phyloP scores from a whole-genome alignment of 2,329 filamentous ascomycete genomes.

The Blumeria hordei region DNA sequence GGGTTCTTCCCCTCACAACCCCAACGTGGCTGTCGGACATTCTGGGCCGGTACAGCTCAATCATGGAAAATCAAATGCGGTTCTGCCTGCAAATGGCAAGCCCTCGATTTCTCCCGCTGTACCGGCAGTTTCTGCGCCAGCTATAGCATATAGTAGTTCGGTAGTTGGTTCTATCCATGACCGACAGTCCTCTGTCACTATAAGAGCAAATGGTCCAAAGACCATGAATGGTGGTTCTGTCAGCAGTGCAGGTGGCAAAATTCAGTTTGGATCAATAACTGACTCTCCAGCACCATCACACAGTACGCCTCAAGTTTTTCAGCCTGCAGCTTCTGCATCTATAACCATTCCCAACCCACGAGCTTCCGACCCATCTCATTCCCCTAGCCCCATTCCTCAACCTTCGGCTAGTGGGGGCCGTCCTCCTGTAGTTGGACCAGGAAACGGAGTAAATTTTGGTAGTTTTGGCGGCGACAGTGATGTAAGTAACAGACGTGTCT shows the following conservation, averaged over 20 bases:
- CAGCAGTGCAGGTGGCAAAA: constrained; percentile 32
- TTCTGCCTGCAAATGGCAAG: constrained; percentile 71
- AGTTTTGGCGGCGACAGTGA: constrained; percentile 60
- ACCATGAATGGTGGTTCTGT: constrained; percentile 54
- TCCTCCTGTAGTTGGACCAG: constrained; percentile 48
- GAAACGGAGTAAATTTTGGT: constrained; percentile 53
- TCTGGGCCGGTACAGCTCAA: constrained; percentile 27
- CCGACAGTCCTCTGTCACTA: constrained; percentile 76
- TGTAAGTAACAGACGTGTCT: constrained; percentile 27
- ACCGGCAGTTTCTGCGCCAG: constrained; percentile 31
- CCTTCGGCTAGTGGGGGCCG: constrained; percentile 54
- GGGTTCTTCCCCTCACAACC: constrained; percentile 28
- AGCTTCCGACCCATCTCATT: constrained; percentile 62
- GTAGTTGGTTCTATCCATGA: constrained; percentile 60
- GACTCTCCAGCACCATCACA: constrained; percentile 42
- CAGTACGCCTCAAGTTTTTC: constrained; percentile 35
- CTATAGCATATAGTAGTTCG: constrained; percentile 35
- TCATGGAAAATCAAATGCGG: constrained; percentile 39
- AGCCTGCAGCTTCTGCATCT: constrained; percentile 22
- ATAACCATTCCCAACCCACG: constrained; percentile 49
- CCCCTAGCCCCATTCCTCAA: constrained; percentile 68
- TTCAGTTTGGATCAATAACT: constrained; percentile 60
- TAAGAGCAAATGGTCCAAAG: constrained; percentile 59
- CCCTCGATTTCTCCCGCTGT: constrained; percentile 44
- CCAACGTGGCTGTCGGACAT: constrained; percentile 30